phyloP scores from a whole-genome alignment of 257 asterid species.

The Capsicum pubescens region DNA sequence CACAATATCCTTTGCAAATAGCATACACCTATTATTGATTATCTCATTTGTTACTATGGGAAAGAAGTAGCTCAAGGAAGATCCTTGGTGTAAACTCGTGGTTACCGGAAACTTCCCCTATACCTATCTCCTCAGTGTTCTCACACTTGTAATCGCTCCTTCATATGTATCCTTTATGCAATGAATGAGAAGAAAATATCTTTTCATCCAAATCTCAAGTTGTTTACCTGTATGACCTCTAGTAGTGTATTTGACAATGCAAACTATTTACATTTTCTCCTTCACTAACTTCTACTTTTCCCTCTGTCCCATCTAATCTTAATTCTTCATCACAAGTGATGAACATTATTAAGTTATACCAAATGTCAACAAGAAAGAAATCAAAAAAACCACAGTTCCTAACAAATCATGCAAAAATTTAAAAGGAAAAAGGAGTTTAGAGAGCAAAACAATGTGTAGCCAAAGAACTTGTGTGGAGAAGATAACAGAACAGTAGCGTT shows the following conservation, averaged over 20 bases:
- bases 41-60: neutral
- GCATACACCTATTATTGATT: neutral
- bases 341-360: constrained; percentile 19
- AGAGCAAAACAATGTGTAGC: neutral
- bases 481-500: neutral
- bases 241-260: constrained; percentile 8
- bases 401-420: neutral
- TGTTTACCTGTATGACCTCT: neutral
- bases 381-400: constrained; percentile 10
- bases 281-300: neutral
- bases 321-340: neutral
- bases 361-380: neutral
- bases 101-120: neutral
- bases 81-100: neutral
- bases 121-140: neutral
- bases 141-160: neutral
- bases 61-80: neutral
- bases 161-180: neutral
- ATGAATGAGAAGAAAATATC: neutral
- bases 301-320: neutral
- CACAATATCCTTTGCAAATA: constrained; percentile 1
- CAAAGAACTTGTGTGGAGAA: constrained; percentile 10
- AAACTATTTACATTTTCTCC: neutral
- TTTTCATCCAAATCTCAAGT: neutral
- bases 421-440: constrained; percentile 1